Percentiles rank a stretch among this genome's conserved stretches.
Evolutionary conservation across 768 basidiomycete genomes (phyloP).

Genomic region (Zangia roseola): DNA sequence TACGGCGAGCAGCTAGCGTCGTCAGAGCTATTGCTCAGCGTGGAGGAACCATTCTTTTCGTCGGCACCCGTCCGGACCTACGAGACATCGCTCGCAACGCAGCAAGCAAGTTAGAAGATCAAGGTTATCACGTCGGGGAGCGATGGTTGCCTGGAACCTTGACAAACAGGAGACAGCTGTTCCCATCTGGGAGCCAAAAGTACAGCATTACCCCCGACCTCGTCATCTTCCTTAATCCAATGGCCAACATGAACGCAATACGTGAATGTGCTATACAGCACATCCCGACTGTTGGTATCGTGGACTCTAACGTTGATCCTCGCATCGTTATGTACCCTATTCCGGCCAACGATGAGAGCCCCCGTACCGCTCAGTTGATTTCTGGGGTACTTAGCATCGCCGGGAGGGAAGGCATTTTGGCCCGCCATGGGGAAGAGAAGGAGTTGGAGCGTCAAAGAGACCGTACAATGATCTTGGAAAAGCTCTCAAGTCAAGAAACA

Average conservation of each 20-base stretch:
- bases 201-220: conserved; percentile 78
- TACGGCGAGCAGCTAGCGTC: conserved; percentile 87
- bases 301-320: conserved; percentile 95
- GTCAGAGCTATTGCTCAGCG: conserved; percentile 77
- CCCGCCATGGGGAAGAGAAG: conserved; percentile 35
- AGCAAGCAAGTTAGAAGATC: conserved; percentile 71
- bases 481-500: conserved; percentile 16
- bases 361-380: conserved; percentile 86
- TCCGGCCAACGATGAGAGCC: conserved; percentile 96
- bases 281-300: conserved; percentile 90
- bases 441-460: conserved; percentile 24
- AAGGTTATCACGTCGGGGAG: conserved; percentile 83
- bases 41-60: conserved; percentile 85
- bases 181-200: conserved; percentile 54
- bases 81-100: conserved; percentile 74
- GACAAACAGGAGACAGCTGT: conserved; percentile 80
- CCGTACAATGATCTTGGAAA: conserved; percentile 26
- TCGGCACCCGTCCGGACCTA: conserved; percentile 84
- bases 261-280: conserved; percentile 88
- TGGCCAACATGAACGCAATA: conserved; percentile 80
- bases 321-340: conserved; percentile 97
- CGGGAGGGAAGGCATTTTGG: conserved; percentile 67
- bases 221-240: conserved; percentile 87
- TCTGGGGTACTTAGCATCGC: conserved; percentile 90
- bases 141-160: conserved; percentile 95